Conservation (phyloP, 306 rosid species). For the Pyrus betulifolia region DNA sequence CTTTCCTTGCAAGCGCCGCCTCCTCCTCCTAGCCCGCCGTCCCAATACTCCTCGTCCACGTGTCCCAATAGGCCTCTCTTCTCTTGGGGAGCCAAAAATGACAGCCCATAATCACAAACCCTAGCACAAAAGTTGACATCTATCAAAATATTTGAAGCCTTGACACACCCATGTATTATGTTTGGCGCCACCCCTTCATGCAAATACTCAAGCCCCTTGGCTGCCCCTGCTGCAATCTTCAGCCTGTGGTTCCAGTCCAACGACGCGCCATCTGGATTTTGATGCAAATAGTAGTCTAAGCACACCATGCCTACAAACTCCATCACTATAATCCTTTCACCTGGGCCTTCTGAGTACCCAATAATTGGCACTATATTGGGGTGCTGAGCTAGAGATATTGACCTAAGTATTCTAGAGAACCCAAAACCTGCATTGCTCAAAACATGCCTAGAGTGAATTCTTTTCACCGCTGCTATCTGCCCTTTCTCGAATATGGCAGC, state of each 20-base stretch:
- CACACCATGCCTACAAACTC: slow-evolving; percentile 53
- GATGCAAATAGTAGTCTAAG: slow-evolving; percentile 60
- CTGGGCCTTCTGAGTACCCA: slow-evolving; percentile 84
- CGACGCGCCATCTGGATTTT: slow-evolving; percentile 48
- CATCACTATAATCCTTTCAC: slow-evolving; percentile 69
- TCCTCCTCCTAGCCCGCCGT: background rate
- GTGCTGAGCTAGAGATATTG: slow-evolving; percentile 70
- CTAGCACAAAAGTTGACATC: slow-evolving; percentile 49
- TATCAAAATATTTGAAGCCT: slow-evolving; percentile 60
- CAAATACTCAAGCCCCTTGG: slow-evolving; percentile 68
- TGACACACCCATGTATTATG: slow-evolving; percentile 73
- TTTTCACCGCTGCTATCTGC: slow-evolving; percentile 52
- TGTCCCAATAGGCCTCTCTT: slow-evolving; percentile 45
- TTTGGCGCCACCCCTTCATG: slow-evolving; percentile 69
- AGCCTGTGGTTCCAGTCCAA: slow-evolving; percentile 55
- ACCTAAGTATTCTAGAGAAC: slow-evolving; percentile 45
- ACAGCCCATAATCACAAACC: slow-evolving; percentile 64
- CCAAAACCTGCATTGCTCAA: slow-evolving; percentile 70
- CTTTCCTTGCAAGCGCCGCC: slow-evolving; percentile 55
- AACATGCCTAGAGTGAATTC: slow-evolving; percentile 65
- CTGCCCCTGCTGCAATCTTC: slow-evolving; percentile 67
- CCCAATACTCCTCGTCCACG: slow-evolving; percentile 74
- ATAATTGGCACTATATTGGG: slow-evolving; percentile 62
- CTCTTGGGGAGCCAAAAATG: slow-evolving; percentile 47
- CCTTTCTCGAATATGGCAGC: slow-evolving; percentile 41